phyloP scores from a whole-genome alignment of 345 rosid genomes.

The Murraya koenigii region DNA sequence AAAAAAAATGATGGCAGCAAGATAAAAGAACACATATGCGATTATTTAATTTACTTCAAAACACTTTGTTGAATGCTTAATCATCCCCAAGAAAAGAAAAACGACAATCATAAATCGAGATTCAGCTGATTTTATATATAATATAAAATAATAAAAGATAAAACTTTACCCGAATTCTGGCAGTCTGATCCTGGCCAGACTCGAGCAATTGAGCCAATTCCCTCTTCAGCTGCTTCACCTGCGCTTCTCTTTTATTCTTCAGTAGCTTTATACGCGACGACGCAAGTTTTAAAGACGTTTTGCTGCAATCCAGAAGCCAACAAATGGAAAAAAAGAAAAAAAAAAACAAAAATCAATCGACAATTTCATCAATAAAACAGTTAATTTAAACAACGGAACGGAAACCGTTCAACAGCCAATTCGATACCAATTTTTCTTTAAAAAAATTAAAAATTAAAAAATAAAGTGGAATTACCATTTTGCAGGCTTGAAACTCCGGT shows the following conservation, averaged over 20 bases:
- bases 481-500: constrained; percentile 86
- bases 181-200: constrained; percentile 78
- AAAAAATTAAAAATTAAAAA: neutral
- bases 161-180: constrained; percentile 64
- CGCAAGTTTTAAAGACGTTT: constrained; percentile 71
- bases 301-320: constrained; percentile 57
- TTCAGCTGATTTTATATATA: neutral
- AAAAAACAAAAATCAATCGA: neutral
- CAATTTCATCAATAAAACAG: constrained; percentile 11
- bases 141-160: neutral
- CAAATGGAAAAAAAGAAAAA: too few relatives aligned
- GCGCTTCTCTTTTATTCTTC: constrained; percentile 70
- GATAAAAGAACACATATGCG: neutral
- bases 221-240: constrained; percentile 64
- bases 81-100: neutral
- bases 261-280: constrained; percentile 68
- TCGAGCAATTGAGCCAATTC: constrained; percentile 79
- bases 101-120: neutral
- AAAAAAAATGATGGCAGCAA: neutral
- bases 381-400: neutral
- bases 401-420: neutral
- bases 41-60: neutral
- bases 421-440: neutral
- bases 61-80: neutral
- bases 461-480: constrained; percentile 57